Evolutionary conservation across 1,284 basidiomycete species (phyloP).

Genomic region (Xerocomus amazonicus): DNA sequence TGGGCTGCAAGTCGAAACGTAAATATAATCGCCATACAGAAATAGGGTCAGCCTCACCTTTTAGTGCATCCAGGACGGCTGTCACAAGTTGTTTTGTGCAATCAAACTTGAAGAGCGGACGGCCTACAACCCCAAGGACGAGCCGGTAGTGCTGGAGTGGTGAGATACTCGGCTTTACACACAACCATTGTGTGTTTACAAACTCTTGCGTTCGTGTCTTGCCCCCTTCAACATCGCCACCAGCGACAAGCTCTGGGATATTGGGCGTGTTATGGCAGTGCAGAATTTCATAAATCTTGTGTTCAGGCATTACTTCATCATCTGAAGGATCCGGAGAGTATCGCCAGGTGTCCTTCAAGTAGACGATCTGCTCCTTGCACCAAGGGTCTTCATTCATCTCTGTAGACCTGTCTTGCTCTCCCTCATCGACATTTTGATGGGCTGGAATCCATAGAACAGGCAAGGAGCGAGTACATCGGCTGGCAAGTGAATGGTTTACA

Average conservation of each 20-base stretch:
- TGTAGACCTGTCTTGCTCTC: neutral
- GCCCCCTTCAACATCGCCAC: neutral
- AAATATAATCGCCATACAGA: neutral
- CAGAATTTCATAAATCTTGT: neutral
- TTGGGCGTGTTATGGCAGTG: no score
- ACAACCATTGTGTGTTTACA: neutral
- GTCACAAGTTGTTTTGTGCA: neutral
- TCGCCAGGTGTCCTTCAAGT: neutral
- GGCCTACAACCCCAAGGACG: neutral
- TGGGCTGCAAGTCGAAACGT: neutral
- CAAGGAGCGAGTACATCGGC: neutral
- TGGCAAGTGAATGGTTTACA: neutral
- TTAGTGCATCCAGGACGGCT: neutral
- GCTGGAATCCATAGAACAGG: neutral
- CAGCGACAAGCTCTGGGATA: neutral
- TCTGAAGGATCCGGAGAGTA: neutral
- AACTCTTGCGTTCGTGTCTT: neutral
- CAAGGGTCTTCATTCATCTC: no score
- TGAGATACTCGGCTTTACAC: neutral
- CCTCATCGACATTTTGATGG: neutral
- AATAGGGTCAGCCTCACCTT: neutral
- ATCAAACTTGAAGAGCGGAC: neutral
- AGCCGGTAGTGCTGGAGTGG: slow-evolving; percentile 6
- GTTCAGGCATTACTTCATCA: neutral
- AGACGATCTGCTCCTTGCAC: no score